Base-by-base conservation (phyloP, 768 basidiomycete genomes). In the Agrocybe chaxingu region DNA sequence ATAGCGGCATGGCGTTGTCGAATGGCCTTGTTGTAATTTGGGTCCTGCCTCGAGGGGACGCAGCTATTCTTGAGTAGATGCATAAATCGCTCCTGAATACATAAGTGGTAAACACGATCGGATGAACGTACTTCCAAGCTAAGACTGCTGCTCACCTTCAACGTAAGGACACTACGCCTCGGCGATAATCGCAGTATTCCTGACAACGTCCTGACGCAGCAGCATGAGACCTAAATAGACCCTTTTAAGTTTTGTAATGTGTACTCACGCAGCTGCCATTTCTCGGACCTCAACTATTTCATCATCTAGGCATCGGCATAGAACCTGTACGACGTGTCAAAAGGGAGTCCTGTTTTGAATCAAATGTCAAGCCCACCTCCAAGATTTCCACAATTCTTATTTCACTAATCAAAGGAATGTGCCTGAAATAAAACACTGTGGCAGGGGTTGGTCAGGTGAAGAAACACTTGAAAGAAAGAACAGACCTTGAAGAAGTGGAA, bases 231-330 rank as follows among this genome's bases (percentile, higher is more conserved):
- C 11, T 39, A 16, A 30, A 32, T 24, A n/a, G 16, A 45, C 9
- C 18, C 39, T 12, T 36, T 9, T 30, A 31, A 34, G n/a, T 8
- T 16, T 31, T 36, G 16, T n/a, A 19, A 47, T 33, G 13, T 38
- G 33, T 40, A 69, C 84, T 64, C 57, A 95, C 82, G 83, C 83
- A 13, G 89, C 88, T 16, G 90, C 90, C 82, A 89, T 92, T 68
- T 93, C 89, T 37, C 92, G 78, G 13, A 95, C 92, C 71, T 95
- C 92, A 7, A 91, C 82, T 11, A 92, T 84, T 54, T 92, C 89
- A 63, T 95, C 92, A 56, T 89, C 84, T 24, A 95, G 70, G 56
- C 91, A 92, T 60, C 81, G 74, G 56, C 87, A 89, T 3, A 95
- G 72, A 33, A 90, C 85, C 84, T 91, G 46, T 33, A 36, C 11